Base-by-base conservation (phyloP, 495 filamentous ascomycete species). In the Hamigera avellanea region DNA sequence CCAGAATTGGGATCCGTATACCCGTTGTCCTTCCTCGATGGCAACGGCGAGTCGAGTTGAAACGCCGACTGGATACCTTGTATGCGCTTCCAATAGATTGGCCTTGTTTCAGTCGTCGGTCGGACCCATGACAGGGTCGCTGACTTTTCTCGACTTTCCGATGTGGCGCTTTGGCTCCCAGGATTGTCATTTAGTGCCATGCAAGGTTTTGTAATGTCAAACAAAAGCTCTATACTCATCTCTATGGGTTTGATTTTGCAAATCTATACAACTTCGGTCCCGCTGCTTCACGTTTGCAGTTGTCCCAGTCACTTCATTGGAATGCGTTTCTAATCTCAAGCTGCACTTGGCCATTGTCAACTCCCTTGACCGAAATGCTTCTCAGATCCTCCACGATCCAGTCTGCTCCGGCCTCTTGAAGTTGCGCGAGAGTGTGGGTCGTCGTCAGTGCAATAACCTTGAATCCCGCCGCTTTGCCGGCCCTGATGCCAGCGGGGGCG, bases 401-500 rank as follows among this genome's bases (percentile, higher is more conserved):
- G 60, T 95, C 87, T 14, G 91, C 83, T 8, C 73, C 81, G 8
- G 85, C 83, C 18, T 66, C 71, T 36, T 66, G 47, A 15, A 95
- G 65, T 56, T 87, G 70, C 46, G 76, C 75, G 27, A 77, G 61
- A 14, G 73, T 72, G 57, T 98, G 89, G 32, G 83, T 88, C 28
- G 89, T 95, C 32, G 80, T 77, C 21, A 98, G 56, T n/a, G 78
- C 88, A 29, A 94, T 59, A 3, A 98, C 91, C 52, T 76, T 77
- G 61, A 85, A 96, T 2, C 85, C 86, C 2, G 91, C 89, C 1
- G 77, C 83, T 59, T 91, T 93, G 15, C 91, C 89, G 14, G 88
- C 79, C 33, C 59, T 63, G 42, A 95, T 88, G 2, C 91, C 91
- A n/a, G 88, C 86, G 0, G 91, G 89, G 33, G 83, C 81, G 59